Percentiles rank a stretch among this genome's conserved stretches.
Evolutionary conservation across 1,284 basidiomycete species (phyloP).

Genomic region (Lignosus rhinocerotis): DNA sequence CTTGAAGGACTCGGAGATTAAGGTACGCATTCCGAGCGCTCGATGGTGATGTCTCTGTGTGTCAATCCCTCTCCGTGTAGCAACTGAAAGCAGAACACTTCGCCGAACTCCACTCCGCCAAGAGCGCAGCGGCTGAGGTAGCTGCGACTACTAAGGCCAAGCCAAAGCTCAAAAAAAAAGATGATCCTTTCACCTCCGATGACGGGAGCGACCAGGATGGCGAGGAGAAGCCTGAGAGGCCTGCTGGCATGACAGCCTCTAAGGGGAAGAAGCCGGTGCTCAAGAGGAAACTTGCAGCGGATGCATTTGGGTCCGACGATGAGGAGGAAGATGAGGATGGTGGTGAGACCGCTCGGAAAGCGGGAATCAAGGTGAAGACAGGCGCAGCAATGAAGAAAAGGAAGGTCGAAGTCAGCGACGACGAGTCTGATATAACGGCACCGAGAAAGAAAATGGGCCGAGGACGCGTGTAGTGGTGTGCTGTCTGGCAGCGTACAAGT

Average conservation of each 20-base stretch:
- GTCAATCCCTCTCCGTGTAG: constrained; percentile 34
- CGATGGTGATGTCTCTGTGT: background rate
- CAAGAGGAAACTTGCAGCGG: constrained; percentile 15
- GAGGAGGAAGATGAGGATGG: constrained; percentile 22
- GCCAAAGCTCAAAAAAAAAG: constrained; percentile 47
- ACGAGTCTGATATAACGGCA: constrained; percentile 33
- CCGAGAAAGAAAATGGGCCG: constrained; percentile 25
- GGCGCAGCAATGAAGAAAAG: constrained; percentile 14
- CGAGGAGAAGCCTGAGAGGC: constrained; percentile 25
- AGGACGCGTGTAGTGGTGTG: constrained; percentile 2
- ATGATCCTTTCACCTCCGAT: constrained; percentile 53
- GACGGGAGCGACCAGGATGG: constrained; percentile 42
- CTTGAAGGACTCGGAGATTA: constrained; percentile 59
- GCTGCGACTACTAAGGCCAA: constrained; percentile 36
- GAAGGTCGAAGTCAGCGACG: constrained; percentile 26
- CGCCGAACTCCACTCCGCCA: constrained; percentile 39
- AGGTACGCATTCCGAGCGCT: constrained; percentile 39
- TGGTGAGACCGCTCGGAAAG: constrained; percentile 14
- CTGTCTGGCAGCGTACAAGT: background rate
- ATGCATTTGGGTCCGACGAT: constrained; percentile 25
- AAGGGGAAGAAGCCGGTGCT: constrained; percentile 20
- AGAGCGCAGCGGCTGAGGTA: constrained; percentile 30
- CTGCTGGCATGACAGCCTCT: constrained; percentile 39
- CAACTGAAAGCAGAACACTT: constrained; percentile 61
- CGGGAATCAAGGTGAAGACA: constrained; percentile 21